Base-by-base conservation (phyloP, 768 basidiomycete genomes). In the Naematelia aurantialba region DNA sequence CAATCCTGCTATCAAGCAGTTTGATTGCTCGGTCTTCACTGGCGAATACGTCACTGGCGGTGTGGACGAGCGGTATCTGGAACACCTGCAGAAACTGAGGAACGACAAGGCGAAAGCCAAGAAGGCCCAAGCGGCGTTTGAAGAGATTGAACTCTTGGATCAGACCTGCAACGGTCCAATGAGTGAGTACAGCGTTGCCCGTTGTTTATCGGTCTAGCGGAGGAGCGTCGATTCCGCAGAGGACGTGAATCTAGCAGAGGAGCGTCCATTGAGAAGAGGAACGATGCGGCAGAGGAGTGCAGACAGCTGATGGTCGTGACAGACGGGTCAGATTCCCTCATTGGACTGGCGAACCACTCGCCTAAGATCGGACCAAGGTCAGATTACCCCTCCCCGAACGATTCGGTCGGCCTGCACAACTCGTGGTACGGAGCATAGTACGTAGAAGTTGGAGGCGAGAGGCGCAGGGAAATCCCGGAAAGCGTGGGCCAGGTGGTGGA, bases 1-100 rank as follows among this genome's bases (percentile, higher is more conserved):
- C 78, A 97, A 96, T 75, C 83, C 87, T 0, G 74, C 78, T 14
- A 88, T 99, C 72, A 75, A 79, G 52, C 77, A 80, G 5, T 96
- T 98, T 72, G 96, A 99, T 72, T 98, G 94, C 78, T 97, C 94
- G 13, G 94, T 99, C 22, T 99, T 98, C 79, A 91, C 89, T 8
- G 96, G 96, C 46, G 85, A 96, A 74, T 99, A 99, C 75, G 84
- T 98, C 52, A 99, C 94, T 1, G 94, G 96, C 17, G 88, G 88
- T 14, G 88, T 99, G 24, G 85, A 89, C 67, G 87, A 89, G 65
- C 81, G 72, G 46, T 98, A 99, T 79, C 80, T 99, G 49, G 75
- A 79, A 34, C 80, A 84, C 60, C 71, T 99, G 42, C 90, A 97
- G 76, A 80, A 79, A 34, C 70, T 90, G 56, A 83, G 96, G 19